Conservation (phyloP, 192 early-diverging fungal species). For the Backusella luteola region DNA sequence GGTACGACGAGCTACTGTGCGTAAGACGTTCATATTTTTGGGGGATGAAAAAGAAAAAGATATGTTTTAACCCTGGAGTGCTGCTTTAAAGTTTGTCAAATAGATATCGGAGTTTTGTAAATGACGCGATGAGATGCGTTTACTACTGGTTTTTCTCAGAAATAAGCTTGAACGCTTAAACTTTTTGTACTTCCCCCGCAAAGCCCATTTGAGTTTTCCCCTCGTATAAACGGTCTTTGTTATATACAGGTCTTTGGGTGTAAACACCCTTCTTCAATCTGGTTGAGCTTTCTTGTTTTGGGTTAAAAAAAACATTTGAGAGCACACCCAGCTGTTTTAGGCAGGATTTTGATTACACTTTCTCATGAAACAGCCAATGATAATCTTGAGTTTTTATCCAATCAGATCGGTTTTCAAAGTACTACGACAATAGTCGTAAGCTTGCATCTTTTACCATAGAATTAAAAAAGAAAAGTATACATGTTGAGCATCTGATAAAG, state of each 20-base stretch:
- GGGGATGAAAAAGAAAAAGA: not conserved
- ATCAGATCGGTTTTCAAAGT: not conserved
- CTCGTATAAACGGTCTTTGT: not conserved
- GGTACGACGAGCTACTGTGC: conserved; percentile 15
- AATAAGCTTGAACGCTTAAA: not conserved
- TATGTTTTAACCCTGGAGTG: not conserved
- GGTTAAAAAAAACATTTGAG: not conserved
- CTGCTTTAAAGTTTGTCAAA: not conserved
- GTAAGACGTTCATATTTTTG: conserved; percentile 18
- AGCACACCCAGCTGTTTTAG: not conserved
- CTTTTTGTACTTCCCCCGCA: not conserved
- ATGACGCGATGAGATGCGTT: conserved; percentile 1
- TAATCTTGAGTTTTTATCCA: not conserved
- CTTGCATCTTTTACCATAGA: not conserved
- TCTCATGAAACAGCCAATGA: not conserved
- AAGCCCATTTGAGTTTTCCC: no score
- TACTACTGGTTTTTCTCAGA: not conserved
- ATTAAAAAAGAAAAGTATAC: no score
- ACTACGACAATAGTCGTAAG: not conserved
- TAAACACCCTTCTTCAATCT: no score
- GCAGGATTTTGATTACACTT: not conserved
- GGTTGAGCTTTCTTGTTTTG: not conserved
- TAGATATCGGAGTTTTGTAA: conserved; percentile 1
- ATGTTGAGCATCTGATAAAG: no score
- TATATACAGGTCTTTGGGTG: no score